Evolutionary conservation across 1,284 basidiomycete genomes (phyloP).

Genomic region (Irpex rosettiformis): DNA sequence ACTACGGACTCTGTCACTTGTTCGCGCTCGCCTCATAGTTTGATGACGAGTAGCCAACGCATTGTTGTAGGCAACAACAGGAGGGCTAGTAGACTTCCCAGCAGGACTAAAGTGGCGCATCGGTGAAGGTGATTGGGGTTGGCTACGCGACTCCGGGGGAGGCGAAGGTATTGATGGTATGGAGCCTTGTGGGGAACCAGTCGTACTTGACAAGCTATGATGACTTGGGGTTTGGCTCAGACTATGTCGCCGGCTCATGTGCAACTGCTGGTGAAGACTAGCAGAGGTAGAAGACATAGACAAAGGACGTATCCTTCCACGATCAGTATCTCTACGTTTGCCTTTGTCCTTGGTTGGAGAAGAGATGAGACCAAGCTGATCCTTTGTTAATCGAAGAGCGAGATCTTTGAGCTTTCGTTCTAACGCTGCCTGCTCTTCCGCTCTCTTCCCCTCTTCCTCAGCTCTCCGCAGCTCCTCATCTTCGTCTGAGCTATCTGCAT

Average conservation of each 20-base stretch:
- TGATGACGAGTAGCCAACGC: slow-evolving; percentile 35
- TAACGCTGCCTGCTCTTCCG: slow-evolving; percentile 66
- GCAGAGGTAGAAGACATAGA: slow-evolving; percentile 32
- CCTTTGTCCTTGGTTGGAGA: slow-evolving; percentile 31
- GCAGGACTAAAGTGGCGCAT: slow-evolving; percentile 47
- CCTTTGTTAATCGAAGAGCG: slow-evolving; percentile 67
- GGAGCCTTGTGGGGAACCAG: slow-evolving; percentile 63
- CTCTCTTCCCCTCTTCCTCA: slow-evolving; percentile 59
- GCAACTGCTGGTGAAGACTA: slow-evolving; percentile 14
- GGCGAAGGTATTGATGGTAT: slow-evolving; percentile 77
- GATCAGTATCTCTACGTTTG: slow-evolving; percentile 31
- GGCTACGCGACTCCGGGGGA: slow-evolving; percentile 41
- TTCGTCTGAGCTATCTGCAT: slow-evolving; percentile 19
- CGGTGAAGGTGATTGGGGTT: slow-evolving; percentile 37
- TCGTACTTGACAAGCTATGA: slow-evolving; percentile 66
- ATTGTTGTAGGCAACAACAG: slow-evolving; percentile 50
- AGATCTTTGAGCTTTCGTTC: slow-evolving; percentile 63
- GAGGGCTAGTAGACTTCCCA: slow-evolving; percentile 57
- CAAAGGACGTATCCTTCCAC: slow-evolving; percentile 43
- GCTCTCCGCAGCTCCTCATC: slow-evolving; percentile 56
- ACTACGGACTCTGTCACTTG: slow-evolving; percentile 23
- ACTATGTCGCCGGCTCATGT: slow-evolving; percentile 12
- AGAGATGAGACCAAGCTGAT: slow-evolving; percentile 65
- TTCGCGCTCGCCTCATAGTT: slow-evolving; percentile 26
- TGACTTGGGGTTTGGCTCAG: slow-evolving; percentile 32